Evolutionary conservation across 176 grass and related monocot species (phyloP).

Genomic region (Tillandsia fasciculata): DNA sequence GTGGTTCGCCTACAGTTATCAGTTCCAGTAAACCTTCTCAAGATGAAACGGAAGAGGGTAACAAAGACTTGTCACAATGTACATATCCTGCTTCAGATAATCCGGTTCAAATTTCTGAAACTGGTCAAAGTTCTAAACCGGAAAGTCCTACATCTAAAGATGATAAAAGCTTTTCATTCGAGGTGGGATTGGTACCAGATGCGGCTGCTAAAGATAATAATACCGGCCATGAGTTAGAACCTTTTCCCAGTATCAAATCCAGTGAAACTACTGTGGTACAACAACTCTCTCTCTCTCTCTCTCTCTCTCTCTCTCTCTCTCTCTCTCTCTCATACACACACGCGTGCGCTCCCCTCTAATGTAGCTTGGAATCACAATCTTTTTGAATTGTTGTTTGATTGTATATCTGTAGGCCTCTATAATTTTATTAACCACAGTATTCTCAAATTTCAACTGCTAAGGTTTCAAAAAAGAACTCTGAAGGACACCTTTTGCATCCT

Average conservation of each 20-base stretch:
- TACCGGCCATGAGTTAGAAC: conserved; percentile 44
- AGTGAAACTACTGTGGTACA: conserved; percentile 46
- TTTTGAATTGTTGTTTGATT: background rate
- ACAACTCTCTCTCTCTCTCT: background rate
- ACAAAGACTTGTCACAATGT: conserved; percentile 14
- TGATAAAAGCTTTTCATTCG: conserved; percentile 81
- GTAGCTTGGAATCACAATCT: background rate
- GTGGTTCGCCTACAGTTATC: conserved; percentile 67
- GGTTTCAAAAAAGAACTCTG: conserved; percentile 33
- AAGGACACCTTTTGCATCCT: conserved; percentile 13
- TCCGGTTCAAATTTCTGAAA: conserved; percentile 18
- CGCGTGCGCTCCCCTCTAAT: background rate
- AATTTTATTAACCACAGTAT: conserved; percentile 3
- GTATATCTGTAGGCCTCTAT: background rate
- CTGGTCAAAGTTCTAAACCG: conserved; percentile 19
- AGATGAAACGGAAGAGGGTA: conserved; percentile 30
- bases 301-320: background rate
- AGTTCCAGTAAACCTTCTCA: conserved; percentile 33
- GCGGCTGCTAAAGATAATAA: conserved; percentile 35
- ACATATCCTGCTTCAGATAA: conserved; percentile 12
- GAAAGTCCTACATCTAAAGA: conserved; percentile 41
- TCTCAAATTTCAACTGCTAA: conserved; percentile 26
- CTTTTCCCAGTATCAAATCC: conserved; percentile 29
- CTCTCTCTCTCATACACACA: background rate
- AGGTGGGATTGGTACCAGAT: conserved; percentile 45